These are phyloP conservation scores for Solanum virginianum DNA, from an alignment of 257 asterid genomes.

Conservation along the genomic window DNA sequence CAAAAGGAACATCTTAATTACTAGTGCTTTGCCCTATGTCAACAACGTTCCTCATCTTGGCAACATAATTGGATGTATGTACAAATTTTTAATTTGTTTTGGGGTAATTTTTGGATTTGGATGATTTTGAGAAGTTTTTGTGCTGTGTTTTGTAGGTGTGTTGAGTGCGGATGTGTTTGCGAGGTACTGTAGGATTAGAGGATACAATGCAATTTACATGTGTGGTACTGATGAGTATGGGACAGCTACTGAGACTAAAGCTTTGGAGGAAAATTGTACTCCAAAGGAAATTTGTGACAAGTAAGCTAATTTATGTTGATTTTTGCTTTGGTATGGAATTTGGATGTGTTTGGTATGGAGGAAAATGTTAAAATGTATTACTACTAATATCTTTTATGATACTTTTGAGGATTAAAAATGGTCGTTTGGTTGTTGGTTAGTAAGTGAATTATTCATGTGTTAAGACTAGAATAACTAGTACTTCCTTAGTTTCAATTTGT, in stretches of 20 bases:
- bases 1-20: slow-evolving; percentile 69
- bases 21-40: slow-evolving; percentile 91
- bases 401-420: background rate
- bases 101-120: background rate
- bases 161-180: slow-evolving; percentile 96
- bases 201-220: slow-evolving; percentile 61
- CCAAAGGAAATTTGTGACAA: slow-evolving; percentile 92
- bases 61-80: slow-evolving; percentile 84
- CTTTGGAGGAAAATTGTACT: slow-evolving; percentile 80
- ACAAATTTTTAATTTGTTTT: background rate
- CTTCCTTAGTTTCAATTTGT: background rate
- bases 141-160: slow-evolving; percentile 42
- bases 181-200: slow-evolving; percentile 77
- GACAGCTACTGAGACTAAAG: slow-evolving; percentile 95
- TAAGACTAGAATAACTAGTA: background rate
- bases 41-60: slow-evolving; percentile 99
- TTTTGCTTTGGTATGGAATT: background rate
- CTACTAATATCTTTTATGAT: background rate
- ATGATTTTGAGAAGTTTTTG: background rate
- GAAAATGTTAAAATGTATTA: background rate
- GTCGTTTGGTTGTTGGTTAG: background rate
- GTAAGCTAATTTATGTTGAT: slow-evolving; percentile 18
- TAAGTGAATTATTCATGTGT: background rate
- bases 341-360: background rate
- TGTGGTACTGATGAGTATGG: slow-evolving; percentile 99